Percentiles rank a stretch among this genome's conserved stretches.
phyloP scores from a whole-genome alignment of 1,139 yeast genomes.

The Pneumocystis jirovecii region DNA sequence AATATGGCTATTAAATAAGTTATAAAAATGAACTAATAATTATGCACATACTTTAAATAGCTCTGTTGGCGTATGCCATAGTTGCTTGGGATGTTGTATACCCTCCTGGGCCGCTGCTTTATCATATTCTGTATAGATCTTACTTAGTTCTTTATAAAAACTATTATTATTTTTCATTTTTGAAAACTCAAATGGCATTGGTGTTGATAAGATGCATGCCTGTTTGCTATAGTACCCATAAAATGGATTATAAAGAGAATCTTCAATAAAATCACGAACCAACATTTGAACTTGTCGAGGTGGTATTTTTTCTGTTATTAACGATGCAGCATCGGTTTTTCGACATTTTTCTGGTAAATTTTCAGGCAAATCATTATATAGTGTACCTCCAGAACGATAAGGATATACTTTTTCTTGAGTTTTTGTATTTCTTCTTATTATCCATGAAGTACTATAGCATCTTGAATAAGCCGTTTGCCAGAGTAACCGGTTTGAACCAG shows the following conservation, averaged over 20 bases:
- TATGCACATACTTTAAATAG: slow-evolving; percentile 31
- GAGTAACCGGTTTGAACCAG: not conserved
- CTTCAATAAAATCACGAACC: slow-evolving; percentile 67
- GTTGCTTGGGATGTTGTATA: slow-evolving; percentile 32
- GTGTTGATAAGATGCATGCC: slow-evolving; percentile 25
- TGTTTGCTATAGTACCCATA: slow-evolving; percentile 65
- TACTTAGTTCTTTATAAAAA: slow-evolving; percentile 7
- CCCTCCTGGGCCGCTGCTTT: slow-evolving; percentile 28
- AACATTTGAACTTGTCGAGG: slow-evolving; percentile 58
- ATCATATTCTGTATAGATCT: slow-evolving; percentile 34
- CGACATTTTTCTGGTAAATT: not conserved
- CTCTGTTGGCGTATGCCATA: slow-evolving; percentile 89
- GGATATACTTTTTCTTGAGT: not conserved
- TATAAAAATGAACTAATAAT: not conserved
- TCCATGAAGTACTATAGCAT: not conserved
- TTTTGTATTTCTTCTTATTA: not conserved
- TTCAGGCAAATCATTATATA: not conserved
- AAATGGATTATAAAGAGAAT: slow-evolving; percentile 62
- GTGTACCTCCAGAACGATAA: not conserved
- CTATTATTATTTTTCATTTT: slow-evolving; percentile 6
- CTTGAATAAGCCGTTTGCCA: not conserved
- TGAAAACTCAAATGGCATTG: slow-evolving; percentile 36
- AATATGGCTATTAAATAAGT: slow-evolving; percentile 35
- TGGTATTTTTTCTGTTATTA: slow-evolving; percentile 5
- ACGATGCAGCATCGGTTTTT: not conserved